Base-by-base conservation (phyloP, 2,329 filamentous ascomycete species). In the Colletotrichum trifolii region DNA sequence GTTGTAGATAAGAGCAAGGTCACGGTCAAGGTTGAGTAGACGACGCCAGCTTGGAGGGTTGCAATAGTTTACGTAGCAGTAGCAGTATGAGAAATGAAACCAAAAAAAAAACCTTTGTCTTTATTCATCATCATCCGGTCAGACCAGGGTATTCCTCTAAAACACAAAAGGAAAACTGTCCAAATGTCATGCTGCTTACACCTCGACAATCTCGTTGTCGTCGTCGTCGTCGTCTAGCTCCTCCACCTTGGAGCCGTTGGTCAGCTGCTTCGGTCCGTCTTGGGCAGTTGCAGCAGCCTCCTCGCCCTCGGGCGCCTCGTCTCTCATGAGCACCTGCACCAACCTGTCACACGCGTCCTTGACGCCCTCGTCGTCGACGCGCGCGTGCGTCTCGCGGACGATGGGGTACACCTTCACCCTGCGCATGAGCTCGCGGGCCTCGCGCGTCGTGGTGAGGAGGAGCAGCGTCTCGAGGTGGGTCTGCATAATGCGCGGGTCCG, bases 401-500 rank as follows among this genome's bases (percentile, higher is more conserved):
- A 98, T 89, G 0, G 94, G 93, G 76, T 99, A 99, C 1, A 97
- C 92, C 71, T 93, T 92, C 49, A 95, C 83, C 15, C 85, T 81
- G 15, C 94, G 85, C 83, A 98, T 82, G 59, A 86, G 79, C 7
- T 96, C 91, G 65, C 95, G 86, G 2, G 91, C 93, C 70, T 89
- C 83, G 7, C 87, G 84, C 8, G 92, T 95, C 6, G 91, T 94
- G 0, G 92, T 94, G 63, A 99, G 78, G 15, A 99, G 80, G 61
- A 94, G 85, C 59, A 99, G 77, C 1, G 94, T 97, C 79, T 99
- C 96, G 17, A 99, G 79, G 75, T 98, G 94, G 3, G 92, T 96
- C 74, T 91, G 87, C 58, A 97, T 84, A 68, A 97, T 96, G 50
- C 87, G 86, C 13, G 80, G 77, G 72, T 97, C 93, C 4, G 84